A percentile compares a stretch with the other conserved stretches of the same genome.
Conservation (phyloP, 495 filamentous ascomycete genomes). For the Aspergillus incahuasiensis region DNA sequence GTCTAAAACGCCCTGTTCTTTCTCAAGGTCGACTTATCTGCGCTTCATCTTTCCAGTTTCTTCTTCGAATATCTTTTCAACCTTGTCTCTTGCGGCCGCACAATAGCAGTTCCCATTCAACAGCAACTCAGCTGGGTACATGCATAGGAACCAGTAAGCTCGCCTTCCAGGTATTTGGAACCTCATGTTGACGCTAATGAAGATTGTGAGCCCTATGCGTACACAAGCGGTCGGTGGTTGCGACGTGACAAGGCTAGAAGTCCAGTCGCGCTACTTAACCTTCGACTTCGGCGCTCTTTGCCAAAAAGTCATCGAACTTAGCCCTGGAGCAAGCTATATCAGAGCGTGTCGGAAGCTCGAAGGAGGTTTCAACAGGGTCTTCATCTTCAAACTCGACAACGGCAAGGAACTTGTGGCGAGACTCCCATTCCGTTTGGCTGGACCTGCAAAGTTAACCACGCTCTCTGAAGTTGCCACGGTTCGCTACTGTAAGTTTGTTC, state of each 20-base stretch:
- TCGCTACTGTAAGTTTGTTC: constrained; percentile 29
- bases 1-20: no score
- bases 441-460: constrained; percentile 29
- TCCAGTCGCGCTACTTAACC: constrained; percentile 29
- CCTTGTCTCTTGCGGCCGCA: neutral
- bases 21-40: neutral
- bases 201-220: constrained; percentile 31
- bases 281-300: constrained; percentile 39
- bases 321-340: constrained; percentile 22
- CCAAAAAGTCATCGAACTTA: constrained; percentile 28
- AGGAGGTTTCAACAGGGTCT: constrained; percentile 42
- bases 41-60: neutral
- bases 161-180: neutral
- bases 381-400: constrained; percentile 37
- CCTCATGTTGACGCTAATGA: neutral
- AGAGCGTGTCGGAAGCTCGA: constrained; percentile 33
- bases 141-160: neutral
- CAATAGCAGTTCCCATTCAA: neutral
- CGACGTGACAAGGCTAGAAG: constrained; percentile 27
- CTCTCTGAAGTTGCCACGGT: constrained; percentile 43
- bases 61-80: neutral
- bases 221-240: constrained; percentile 42
- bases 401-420: constrained; percentile 30
- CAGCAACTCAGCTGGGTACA: neutral
- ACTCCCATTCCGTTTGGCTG: constrained; percentile 32